Evolutionary conservation across 805 yeast species (phyloP).

Genomic region (Teunomyces pallodes): DNA sequence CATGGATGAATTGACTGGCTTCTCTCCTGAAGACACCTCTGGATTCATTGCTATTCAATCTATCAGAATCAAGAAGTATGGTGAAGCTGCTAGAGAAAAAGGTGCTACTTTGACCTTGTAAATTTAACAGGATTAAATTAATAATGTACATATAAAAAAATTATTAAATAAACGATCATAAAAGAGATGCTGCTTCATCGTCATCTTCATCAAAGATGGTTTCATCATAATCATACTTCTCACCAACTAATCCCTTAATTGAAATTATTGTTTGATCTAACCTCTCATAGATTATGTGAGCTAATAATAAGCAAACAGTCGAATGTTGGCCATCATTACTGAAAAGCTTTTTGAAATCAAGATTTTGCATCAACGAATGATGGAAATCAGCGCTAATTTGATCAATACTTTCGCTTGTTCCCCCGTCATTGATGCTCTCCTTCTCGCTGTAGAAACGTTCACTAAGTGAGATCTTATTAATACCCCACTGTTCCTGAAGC

Average conservation of each 20-base stretch:
- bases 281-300: conserved; percentile 28
- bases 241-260: conserved; percentile 34
- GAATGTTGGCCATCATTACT: conserved; percentile 30
- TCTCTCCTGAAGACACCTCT: conserved; percentile 93
- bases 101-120: conserved; percentile 53
- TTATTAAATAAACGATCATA: conserved; percentile 1
- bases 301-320: conserved; percentile 25
- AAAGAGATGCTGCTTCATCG: conserved; percentile 1
- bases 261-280: conserved; percentile 28
- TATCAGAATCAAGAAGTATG: conserved; percentile 96
- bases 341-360: conserved; percentile 25
- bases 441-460: conserved; percentile 21
- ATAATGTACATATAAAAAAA: conserved; percentile 5
- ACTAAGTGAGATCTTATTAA: conserved; percentile 9
- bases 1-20: conserved; percentile 98
- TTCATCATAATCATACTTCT: conserved; percentile 25
- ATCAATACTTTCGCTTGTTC: not conserved
- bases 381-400: not conserved
- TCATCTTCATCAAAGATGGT: conserved; percentile 6
- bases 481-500: conserved; percentile 29
- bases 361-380: conserved; percentile 10
- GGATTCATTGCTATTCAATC: conserved; percentile 98
- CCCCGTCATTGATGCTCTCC: not conserved
- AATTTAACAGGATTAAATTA: conserved; percentile 9
- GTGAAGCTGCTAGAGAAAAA: conserved; percentile 87